phyloP scores from a whole-genome alignment of 108 stramenopile genomes.

The Hondaea fermentalgiana region DNA sequence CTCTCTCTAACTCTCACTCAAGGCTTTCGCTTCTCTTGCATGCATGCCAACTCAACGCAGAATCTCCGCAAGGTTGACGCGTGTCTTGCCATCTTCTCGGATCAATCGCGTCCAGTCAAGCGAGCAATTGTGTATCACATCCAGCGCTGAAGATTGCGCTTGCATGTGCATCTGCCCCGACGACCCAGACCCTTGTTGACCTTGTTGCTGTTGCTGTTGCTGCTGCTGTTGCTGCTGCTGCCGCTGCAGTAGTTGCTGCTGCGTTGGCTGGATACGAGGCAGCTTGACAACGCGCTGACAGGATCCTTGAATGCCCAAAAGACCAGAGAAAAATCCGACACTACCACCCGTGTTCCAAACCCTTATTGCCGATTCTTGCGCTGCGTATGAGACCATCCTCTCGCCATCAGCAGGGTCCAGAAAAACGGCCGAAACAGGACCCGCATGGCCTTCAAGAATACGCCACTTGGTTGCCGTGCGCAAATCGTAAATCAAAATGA shows the following conservation, averaged over 20 bases:
- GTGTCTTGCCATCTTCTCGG: neutral
- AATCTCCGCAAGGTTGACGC: neutral
- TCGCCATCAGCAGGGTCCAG: neutral
- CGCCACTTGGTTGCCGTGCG: constrained; percentile 16
- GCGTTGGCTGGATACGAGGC: neutral
- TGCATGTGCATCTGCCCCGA: neutral
- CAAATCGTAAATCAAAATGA: constrained; percentile 1
- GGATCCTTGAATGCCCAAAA: neutral
- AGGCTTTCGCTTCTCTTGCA: neutral
- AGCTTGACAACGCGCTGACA: neutral
- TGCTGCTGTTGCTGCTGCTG: too few relatives aligned
- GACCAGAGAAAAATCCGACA: neutral
- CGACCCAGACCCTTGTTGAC: too few relatives aligned
- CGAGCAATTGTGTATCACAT: neutral
- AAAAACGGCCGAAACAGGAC: neutral
- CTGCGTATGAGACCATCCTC: neutral
- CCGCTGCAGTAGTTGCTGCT: too few relatives aligned
- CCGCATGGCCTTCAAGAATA: neutral
- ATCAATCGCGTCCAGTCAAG: neutral
- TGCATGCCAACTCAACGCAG: neutral
- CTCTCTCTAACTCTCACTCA: neutral
- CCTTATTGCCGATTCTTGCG: neutral
- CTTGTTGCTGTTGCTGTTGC: too few relatives aligned
- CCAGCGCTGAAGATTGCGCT: neutral
- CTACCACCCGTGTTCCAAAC: neutral